Percentiles rank a stretch among this genome's conserved stretches.
These are phyloP conservation scores for Puccinia hordei DNA, from an alignment of 1,284 basidiomycete species.

Conservation along the genomic window DNA sequence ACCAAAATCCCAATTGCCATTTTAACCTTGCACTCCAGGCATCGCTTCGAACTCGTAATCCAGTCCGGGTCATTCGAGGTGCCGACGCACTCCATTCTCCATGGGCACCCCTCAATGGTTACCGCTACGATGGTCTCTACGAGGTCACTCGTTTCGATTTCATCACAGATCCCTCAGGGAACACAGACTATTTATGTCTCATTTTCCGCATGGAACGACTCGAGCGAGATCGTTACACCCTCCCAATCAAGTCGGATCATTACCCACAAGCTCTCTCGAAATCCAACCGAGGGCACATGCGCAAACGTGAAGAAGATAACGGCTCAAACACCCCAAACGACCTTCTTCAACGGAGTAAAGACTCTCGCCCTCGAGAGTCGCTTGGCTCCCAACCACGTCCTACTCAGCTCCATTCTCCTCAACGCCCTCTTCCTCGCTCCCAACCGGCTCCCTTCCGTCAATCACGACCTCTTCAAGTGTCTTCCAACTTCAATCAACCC, in stretches of 20 bases:
- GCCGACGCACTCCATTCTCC: conserved; percentile 72
- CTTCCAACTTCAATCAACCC: too few relatives aligned
- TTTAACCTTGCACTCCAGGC: conserved; percentile 52
- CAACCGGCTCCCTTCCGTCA: too few relatives aligned
- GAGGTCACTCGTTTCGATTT: conserved; percentile 63
- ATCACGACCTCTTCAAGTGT: too few relatives aligned
- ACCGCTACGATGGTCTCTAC: conserved; percentile 83
- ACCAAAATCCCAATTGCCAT: background rate
- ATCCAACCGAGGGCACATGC: background rate
- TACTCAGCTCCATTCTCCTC: background rate
- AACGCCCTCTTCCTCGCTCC: background rate
- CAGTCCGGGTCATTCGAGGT: conserved; percentile 77
- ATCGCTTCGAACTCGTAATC: conserved; percentile 70
- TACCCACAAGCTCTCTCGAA: background rate
- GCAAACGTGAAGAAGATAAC: background rate
- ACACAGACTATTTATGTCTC: background rate
- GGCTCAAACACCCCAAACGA: background rate
- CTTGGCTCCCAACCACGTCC: background rate
- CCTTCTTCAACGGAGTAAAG: background rate
- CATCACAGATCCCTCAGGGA: background rate
- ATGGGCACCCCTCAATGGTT: conserved; percentile 61
- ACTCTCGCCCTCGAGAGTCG: background rate
- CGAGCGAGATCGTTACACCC: background rate
- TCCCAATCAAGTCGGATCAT: background rate
- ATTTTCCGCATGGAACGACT: conserved; percentile 42